A percentile compares a stretch with the other conserved stretches of the same genome.
These are phyloP conservation scores for Pleurotus sapidus DNA, from an alignment of 768 basidiomycete genomes.

Conservation along the genomic window DNA sequence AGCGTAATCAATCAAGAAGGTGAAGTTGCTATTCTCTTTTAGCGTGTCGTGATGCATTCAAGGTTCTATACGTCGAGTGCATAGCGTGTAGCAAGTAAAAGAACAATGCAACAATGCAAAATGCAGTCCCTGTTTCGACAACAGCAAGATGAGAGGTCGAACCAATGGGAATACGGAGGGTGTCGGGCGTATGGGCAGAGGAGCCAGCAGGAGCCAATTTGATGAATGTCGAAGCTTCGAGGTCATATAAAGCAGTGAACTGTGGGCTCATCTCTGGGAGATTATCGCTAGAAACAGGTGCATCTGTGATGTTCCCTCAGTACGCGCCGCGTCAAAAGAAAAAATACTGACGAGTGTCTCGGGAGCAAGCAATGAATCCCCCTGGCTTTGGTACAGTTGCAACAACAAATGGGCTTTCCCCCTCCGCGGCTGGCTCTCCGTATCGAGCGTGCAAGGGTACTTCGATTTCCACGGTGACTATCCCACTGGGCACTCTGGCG, in stretches of 20 bases:
- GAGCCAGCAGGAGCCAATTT: constrained; percentile 15
- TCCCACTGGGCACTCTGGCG: constrained; percentile 7
- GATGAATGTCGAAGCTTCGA: constrained; percentile 15
- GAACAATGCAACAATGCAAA: constrained; percentile 37
- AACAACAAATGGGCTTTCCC: constrained; percentile 18
- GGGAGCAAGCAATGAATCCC: constrained; percentile 36
- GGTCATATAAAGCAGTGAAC: constrained; percentile 16
- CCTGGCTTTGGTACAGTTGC: constrained; percentile 33
- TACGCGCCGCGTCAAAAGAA: not conserved
- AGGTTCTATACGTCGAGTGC: not conserved
- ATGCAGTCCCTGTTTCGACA: constrained; percentile 40
- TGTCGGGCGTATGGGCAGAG: constrained; percentile 10
- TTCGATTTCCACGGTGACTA: constrained; percentile 24
- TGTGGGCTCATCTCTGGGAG: constrained; percentile 8
- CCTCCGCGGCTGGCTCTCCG: constrained; percentile 23
- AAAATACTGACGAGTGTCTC: constrained; percentile 17
- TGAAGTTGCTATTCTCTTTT: no score
- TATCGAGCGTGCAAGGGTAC: constrained; percentile 49
- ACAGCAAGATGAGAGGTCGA: constrained; percentile 27
- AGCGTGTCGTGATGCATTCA: not conserved
- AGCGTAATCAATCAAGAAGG: no score
- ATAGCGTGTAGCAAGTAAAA: constrained; percentile 29
- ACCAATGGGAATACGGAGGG: constrained; percentile 36
- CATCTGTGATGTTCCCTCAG: not conserved
- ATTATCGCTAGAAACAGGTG: constrained; percentile 6